Conservation (phyloP, 352 stramenopile genomes). For the Phytophthora aleatoria region DNA sequence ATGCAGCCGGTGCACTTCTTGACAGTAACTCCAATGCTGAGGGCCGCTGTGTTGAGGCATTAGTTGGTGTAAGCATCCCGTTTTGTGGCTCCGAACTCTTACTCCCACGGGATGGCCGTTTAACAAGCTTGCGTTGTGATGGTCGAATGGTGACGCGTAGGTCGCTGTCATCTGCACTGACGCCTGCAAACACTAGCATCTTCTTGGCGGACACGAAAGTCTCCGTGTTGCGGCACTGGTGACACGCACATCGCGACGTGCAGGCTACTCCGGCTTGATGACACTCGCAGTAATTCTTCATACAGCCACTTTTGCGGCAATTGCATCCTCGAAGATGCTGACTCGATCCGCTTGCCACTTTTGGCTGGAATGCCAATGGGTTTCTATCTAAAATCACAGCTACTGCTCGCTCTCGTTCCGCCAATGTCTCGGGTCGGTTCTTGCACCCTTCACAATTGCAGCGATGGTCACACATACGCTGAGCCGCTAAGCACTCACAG, state of each 20-base stretch:
- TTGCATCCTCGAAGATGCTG: conserved; percentile 95
- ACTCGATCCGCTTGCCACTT: conserved; percentile 84
- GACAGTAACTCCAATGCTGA: conserved; percentile 63
- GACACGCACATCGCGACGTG: conserved; percentile 82
- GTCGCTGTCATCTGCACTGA: conserved; percentile 21
- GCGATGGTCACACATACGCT: conserved; percentile 68
- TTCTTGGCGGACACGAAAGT: conserved; percentile 72
- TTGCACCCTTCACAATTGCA: conserved; percentile 88
- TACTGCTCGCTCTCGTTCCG: conserved; percentile 81
- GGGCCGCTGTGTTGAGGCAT: conserved; percentile 27
- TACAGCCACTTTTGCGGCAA: conserved; percentile 95
- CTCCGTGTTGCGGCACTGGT: conserved; percentile 77
- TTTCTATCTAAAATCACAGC: conserved; percentile 91
- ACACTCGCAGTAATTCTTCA: conserved; percentile 99
- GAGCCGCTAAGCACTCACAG: conserved; percentile 80
- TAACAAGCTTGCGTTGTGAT: conserved; percentile 35
- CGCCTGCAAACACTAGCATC: conserved; percentile 60
- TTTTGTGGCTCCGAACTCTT: conserved; percentile 6
- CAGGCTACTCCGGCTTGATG: conserved; percentile 91
- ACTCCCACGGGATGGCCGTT: conserved; percentile 12
- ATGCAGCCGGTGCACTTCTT: conserved; percentile 49
- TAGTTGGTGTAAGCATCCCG: conserved; percentile 25
- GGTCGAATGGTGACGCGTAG: conserved; percentile 5
- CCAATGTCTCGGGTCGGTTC: conserved; percentile 60
- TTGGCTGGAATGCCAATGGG: conserved; percentile 94